Evolutionary conservation across 331 rosid species (phyloP).

Genomic region (Malus hybrid): DNA sequence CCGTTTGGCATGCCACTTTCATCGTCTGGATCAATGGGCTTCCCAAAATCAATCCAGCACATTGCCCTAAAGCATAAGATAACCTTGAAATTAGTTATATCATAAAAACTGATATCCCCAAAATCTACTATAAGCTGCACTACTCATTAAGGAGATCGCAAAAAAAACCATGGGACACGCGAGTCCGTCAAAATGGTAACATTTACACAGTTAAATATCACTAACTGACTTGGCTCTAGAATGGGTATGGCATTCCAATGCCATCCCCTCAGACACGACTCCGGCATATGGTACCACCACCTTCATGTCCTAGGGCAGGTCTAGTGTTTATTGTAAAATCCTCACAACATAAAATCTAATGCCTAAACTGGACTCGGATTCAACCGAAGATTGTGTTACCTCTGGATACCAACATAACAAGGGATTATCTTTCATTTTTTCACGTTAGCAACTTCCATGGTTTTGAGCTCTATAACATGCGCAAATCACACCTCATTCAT

Average conservation of each 20-base stretch:
- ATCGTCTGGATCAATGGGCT: constrained; percentile 59
- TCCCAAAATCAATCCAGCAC: constrained; percentile 74
- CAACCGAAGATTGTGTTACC: too few relatives aligned
- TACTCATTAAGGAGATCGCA: too few relatives aligned
- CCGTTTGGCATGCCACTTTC: constrained; percentile 37
- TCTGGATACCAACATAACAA: neutral
- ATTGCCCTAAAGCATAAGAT: constrained; percentile 51
- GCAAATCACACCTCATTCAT: neutral
- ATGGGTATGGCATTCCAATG: too few relatives aligned
- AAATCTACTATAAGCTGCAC: neutral
- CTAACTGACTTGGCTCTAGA: too few relatives aligned
- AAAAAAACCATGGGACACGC: too few relatives aligned
- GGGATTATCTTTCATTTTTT: neutral
- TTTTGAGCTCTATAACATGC: neutral
- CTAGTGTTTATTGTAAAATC: neutral
- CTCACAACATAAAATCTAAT: neutral
- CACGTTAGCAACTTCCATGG: neutral
- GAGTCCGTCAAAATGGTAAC: too few relatives aligned
- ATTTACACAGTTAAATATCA: too few relatives aligned
- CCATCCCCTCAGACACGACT: too few relatives aligned
- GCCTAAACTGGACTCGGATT: neutral
- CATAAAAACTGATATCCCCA: neutral
- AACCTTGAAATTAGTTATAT: constrained; percentile 14
- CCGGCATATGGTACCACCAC: too few relatives aligned
- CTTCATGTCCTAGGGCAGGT: too few relatives aligned